These are phyloP conservation scores for Aspergillus nomiae DNA, from an alignment of 2,329 filamentous ascomycete genomes.

Conservation along the genomic window DNA sequence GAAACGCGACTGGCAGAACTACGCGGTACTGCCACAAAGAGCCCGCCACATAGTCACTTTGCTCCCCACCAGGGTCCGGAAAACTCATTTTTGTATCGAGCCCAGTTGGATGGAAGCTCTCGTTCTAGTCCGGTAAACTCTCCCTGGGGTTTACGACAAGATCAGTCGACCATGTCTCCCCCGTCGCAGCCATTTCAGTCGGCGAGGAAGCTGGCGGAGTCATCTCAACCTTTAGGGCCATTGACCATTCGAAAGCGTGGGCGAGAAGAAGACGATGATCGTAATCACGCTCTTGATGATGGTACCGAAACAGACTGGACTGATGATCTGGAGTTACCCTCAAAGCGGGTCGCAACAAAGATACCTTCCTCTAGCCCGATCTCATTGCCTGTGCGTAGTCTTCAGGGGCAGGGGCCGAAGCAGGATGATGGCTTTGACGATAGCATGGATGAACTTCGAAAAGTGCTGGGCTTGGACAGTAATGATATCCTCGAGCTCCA, in stretches of 20 bases:
- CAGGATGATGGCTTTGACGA: conserved; percentile 3
- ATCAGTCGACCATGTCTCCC: conserved; percentile 12
- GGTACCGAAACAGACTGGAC: conserved; percentile 9
- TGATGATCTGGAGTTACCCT: conserved; percentile 12
- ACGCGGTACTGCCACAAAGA: conserved; percentile 15
- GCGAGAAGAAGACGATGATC: neutral
- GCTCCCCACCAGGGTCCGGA: neutral
- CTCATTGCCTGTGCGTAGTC: conserved; percentile 1
- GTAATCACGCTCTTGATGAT: neutral
- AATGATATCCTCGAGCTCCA: conserved; percentile 30
- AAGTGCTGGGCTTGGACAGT: conserved; percentile 28
- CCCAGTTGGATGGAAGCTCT: conserved; percentile 21
- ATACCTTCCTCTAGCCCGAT: conserved; percentile 1
- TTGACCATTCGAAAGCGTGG: conserved; percentile 19
- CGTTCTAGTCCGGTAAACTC: neutral
- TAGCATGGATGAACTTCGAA: conserved; percentile 19
- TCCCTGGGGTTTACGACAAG: conserved; percentile 2
- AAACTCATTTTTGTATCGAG: neutral
- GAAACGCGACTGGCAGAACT: conserved; percentile 27
- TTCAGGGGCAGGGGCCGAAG: neutral
- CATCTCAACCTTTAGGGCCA: conserved; percentile 6
- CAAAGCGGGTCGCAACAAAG: conserved; percentile 14
- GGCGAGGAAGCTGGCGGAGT: neutral
- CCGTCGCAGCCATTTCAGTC: conserved; percentile 1
- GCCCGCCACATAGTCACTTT: conserved; percentile 4